Base-by-base conservation (phyloP, 306 rosid genomes). In the Quercus rubra region DNA sequence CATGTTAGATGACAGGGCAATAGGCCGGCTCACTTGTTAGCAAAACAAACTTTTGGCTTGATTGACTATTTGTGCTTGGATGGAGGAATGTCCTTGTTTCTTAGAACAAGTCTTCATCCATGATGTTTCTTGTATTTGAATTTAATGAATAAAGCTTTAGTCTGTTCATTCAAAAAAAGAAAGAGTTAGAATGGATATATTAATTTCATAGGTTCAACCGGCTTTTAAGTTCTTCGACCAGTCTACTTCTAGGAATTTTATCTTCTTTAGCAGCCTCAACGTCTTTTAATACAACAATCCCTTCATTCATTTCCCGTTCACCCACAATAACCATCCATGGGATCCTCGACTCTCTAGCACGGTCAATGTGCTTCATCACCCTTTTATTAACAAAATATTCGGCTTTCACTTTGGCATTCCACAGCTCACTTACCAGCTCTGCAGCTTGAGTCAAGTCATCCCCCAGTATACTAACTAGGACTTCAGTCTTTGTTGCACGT, bases 321-420 rank as follows among this genome's bases (percentile, higher is more conserved):
- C 97, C 97, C 61, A 87, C 88, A 25, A 92, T 72, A 57, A 95
- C 76, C 90, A 95, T 92, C 95, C 92, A 92, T n/a, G 98, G 98
- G 57, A 95, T 91, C 78, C 83, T 84, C 31, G 94, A 90, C 46
- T 92, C 97, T 82, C 66, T 83, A 21, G 92, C 99, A 77, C 90
- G 91, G 55, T 93, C 94, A 20, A 90, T 78, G 85, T 90, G 98
- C 82, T 95, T 95, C 52, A 8, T 58, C 51, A 72, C 19, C 80
- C 92, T 89, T 81, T 90, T 95, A 72, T 87, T 83, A 23, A 89
- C 92, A 83, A 86, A 74, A 81, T 55, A 92, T 51, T 95, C 98
- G 3, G 96, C 85, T 33, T 87, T 83, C 74, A 95, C 81, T 31
- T 84, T 77, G 19, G 83, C 91, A 58, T 63, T 83, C 98, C 99